A percentile compares a stretch with the other conserved stretches of the same genome.
phyloP scores from a whole-genome alignment of 176 grass and related monocot species.

The Elymus sibiricus region DNA sequence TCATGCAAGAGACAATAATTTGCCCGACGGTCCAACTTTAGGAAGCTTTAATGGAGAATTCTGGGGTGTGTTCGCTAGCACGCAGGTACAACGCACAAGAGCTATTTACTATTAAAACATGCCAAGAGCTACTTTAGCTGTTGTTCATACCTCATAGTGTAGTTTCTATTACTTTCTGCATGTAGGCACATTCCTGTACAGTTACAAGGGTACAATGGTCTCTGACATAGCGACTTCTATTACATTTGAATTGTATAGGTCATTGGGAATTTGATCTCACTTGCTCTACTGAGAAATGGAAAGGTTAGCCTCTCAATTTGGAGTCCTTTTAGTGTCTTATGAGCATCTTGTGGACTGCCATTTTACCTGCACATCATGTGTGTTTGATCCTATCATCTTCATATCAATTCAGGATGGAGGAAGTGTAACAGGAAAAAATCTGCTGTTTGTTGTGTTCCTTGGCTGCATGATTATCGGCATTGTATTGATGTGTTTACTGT shows the following conservation, averaged over 20 bases:
- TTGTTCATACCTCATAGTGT: neutral
- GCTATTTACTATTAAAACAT: neutral
- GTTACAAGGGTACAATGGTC: conserved; percentile 5
- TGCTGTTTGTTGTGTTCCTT: conserved; percentile 90
- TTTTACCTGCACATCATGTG: neutral
- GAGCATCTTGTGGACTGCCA: neutral
- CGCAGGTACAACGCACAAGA: conserved; percentile 50
- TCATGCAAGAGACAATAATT: conserved; percentile 76
- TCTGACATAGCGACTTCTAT: neutral
- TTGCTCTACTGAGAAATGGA: conserved; percentile 71
- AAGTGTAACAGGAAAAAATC: conserved; percentile 66
- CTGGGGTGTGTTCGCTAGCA: conserved; percentile 94
- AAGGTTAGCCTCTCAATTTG: conserved; percentile 47
- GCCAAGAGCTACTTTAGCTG: neutral
- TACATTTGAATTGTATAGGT: conserved; percentile 53
- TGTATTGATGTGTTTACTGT: conserved; percentile 87
- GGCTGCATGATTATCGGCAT: conserved; percentile 89
- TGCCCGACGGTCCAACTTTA: conserved; percentile 74
- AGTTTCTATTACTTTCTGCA: conserved; percentile 15
- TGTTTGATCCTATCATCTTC: conserved; percentile 27
- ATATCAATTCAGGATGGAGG: conserved; percentile 58
- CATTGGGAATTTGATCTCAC: conserved; percentile 94
- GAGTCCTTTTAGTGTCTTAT: neutral
- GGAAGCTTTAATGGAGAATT: conserved; percentile 95
- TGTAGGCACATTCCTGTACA: neutral